Evolutionary conservation across 306 rosid genomes (phyloP), one percentile per base, ranked within the genome.

Genomic region (Albizia julibrissin): DNA sequence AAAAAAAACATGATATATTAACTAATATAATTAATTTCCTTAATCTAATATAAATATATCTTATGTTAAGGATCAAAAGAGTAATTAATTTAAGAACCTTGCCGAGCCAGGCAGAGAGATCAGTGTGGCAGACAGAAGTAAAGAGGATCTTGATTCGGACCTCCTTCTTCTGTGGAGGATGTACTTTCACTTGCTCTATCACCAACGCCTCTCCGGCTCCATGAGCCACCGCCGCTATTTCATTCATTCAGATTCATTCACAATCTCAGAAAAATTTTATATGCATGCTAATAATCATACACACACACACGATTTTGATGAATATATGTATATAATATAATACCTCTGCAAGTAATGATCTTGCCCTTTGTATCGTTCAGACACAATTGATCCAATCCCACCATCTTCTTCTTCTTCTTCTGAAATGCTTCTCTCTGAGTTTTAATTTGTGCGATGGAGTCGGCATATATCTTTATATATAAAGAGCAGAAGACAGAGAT

Each of bases 91-190:
- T 5, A 6, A 42, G 0, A 79, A 94, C 98, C 87, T 89, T 83
- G 79, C 90, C 98, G 75, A 56, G 52, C 98, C 98, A 94, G 66
- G 88, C 94, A 31, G 88, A 69, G 54, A 92, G 94, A 91, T 94
- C 98, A 3, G 92, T 89, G 70, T 93, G 97, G 29, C 98, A 94
- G 65, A 94, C 86, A 0, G 98, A 94, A 69, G 97, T 86, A 90
- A 80, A 90, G 74, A 88, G 90, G 70, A 94, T 91, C 79, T 86
- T 93, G 81, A 94, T 76, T 73, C 98, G 92, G 59, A 94, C 97
- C 76, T 94, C 98, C 89, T 81, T 59, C 76, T 91, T 90, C 47
- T 87, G 87, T 0, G 98, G 98, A 18, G 97, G 97, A 6, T 90
- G 87, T 3, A 94, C 98, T n/a, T 27, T 76, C 58, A 94, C 79